Evolutionary conservation across 208 protist genomes (phyloP), one percentile per base, ranked within the genome.

Genomic region (Porcisia deanei): DNA sequence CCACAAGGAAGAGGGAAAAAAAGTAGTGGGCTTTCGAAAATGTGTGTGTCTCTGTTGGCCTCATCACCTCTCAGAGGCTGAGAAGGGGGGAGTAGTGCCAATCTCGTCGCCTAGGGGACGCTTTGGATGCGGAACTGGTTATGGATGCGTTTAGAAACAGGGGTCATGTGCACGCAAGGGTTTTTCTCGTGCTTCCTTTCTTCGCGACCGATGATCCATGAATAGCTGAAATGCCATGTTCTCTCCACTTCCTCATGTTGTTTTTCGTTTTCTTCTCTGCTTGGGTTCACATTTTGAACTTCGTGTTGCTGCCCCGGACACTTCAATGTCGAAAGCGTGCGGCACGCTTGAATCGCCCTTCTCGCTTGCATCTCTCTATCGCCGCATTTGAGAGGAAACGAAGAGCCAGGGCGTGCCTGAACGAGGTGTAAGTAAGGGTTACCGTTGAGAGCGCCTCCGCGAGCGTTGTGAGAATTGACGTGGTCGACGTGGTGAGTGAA

Each of bases 401-500:
- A 20, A 49, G 47, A 45, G 16, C 3, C 14, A 71, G 47, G 47
- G 25, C 9, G 25, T 67, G 66, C 20, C 86, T 91, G 52, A 81
- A 82, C 60, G 73, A 73, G 14, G 69, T 57, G 12, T 39, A 82
- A 16, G 88, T 82, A 25, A 85, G 94, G 79, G 72, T 69, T 6
- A 88, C 87, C 0, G 74, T 86, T 9, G 81, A 78, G 65, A 63
- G 74, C 12, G 72, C 96, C 37, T 47, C 30, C 6, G 49, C 43
- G 16, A 75, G 86, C 34, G 85, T 80, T n/a, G 25, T 85, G 59
- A 77, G 70, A 55, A 79, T 68, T 25, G 82, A 84, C 0, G 77
- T 92, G 69, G 45, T 83, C 49, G 86, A 89, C 52, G 85, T 88
- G 9, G 59, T 63, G 30, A 79, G 82, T 63, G 88, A 89, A 7